Evolutionary conservation across 2,329 filamentous ascomycete genomes (phyloP).

Genomic region (Sclerotinia subarctica): DNA sequence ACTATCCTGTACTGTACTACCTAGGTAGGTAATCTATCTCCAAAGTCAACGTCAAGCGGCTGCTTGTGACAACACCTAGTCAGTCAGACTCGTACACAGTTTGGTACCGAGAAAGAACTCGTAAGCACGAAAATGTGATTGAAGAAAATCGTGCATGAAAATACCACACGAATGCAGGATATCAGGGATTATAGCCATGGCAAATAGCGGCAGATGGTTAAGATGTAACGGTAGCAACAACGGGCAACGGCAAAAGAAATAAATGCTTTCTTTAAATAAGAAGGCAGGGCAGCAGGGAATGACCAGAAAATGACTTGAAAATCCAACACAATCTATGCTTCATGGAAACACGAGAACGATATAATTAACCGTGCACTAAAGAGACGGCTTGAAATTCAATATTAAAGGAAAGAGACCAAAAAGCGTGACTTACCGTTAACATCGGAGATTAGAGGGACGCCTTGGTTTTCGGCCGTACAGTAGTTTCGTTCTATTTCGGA

Average conservation of each 20-base stretch:
- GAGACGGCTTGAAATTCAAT: neutral
- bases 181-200: neutral
- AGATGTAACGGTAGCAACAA: neutral
- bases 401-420: neutral
- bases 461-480: neutral
- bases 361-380: neutral
- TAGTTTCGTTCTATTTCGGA: neutral
- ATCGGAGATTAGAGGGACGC: neutral
- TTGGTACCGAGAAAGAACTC: neutral
- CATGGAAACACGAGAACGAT: constrained; percentile 2
- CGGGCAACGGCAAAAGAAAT: too few relatives aligned
- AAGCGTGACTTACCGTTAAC: neutral
- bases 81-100: too few relatives aligned
- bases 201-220: neutral
- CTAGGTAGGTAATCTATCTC: constrained; percentile 8
- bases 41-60: constrained; percentile 10
- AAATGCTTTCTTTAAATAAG: neutral
- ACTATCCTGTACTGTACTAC: too few relatives aligned
- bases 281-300: neutral
- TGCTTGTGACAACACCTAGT: constrained; percentile 12
- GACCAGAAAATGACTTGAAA: neutral
- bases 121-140: constrained; percentile 4
- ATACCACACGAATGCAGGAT: neutral
- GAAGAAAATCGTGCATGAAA: neutral
- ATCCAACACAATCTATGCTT: constrained; percentile 7